Evolutionary conservation across 495 filamentous ascomycete genomes (phyloP), one percentile per base, ranked within the genome.

Genomic region (Astrothelium macrocarpum): DNA sequence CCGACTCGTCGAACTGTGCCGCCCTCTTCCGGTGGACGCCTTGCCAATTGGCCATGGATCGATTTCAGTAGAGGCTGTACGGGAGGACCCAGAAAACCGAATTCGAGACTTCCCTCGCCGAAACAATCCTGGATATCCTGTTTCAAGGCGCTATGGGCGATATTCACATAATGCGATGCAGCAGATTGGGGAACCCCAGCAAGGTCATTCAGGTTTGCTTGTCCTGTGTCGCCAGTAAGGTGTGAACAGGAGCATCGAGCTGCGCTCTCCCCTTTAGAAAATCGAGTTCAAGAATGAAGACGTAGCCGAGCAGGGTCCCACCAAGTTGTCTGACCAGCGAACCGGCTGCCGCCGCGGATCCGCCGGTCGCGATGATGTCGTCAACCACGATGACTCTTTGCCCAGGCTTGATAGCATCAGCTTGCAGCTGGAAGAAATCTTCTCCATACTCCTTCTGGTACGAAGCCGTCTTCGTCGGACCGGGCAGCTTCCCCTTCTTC

Each of bases 351-450:
- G 84, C 85, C 49, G 94, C 94, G 67, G 90, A 96, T 68, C 94
- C 94, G 76, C 91, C 91, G 66, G 94, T 99, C 36, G 94, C 94
- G 76, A 99, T 97, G 70, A 99, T 93, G 74, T 99, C 94, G 73
- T 99, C 94, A 46, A 99, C 88, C 59, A 99, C 81, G 65, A 99
- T 75, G 23, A 96, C 93, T 72, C 85, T 87, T 81, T 96, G 90
- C 23, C 92, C 95, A 43, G 83, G 80, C 80, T 89, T 88, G 71
- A 97, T 85, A 14, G 85, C 84, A 74, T 86, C 91, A 60, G 77
- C 78, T 78, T 99, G 95, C 79, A 97, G 95, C 82, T 97, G 88
- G 79, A 99, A 97, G 73, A 85, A 89, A 74, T 99, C 95, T 78
- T 87, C 82, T 29, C 95, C 95, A 73, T 99, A 99, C 78, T 99